A percentile compares a stretch with the other conserved stretches of the same genome.
Conservation (phyloP, 164 flowering plant species). For the Chimonanthus salicifolius region DNA sequence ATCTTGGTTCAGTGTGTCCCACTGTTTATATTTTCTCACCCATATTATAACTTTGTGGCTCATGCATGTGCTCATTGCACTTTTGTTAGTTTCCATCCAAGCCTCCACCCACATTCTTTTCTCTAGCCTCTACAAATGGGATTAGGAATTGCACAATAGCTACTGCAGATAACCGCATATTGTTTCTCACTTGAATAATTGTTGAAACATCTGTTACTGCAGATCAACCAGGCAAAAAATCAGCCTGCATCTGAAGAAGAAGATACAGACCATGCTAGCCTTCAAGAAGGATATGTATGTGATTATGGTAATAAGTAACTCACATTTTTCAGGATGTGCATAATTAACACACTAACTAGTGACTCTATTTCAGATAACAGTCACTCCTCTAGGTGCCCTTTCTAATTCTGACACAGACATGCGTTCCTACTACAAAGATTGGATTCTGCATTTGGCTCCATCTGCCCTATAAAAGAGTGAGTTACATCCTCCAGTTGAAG, state of each 20-base stretch:
- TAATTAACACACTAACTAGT: neutral
- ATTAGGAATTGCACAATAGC: no score
- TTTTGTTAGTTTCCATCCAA: no score
- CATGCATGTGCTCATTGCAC: no score
- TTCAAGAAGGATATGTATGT: constrained; percentile 74
- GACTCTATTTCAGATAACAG: constrained; percentile 48
- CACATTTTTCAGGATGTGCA: neutral
- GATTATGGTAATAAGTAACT: neutral
- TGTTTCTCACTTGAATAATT: neutral
- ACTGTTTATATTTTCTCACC: no score
- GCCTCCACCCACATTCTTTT: no score
- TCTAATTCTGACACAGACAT: constrained; percentile 45
- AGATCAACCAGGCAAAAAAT: constrained; percentile 26
- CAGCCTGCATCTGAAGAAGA: constrained; percentile 16
- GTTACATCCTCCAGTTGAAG: constrained; percentile 8
- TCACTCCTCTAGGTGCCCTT: constrained; percentile 76
- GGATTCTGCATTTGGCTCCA: constrained; percentile 39
- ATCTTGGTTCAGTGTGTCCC: no score
- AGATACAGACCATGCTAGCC: constrained; percentile 33
- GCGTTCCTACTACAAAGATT: constrained; percentile 36
- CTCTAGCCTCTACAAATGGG: no score
- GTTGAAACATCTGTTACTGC: neutral
- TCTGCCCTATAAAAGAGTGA: constrained; percentile 38
- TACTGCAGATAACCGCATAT: neutral
- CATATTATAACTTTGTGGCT: no score